A percentile compares a stretch with the other conserved stretches of the same genome.
phyloP scores from a whole-genome alignment of 2,329 filamentous ascomycete species.

The Falciphora oryzae region DNA sequence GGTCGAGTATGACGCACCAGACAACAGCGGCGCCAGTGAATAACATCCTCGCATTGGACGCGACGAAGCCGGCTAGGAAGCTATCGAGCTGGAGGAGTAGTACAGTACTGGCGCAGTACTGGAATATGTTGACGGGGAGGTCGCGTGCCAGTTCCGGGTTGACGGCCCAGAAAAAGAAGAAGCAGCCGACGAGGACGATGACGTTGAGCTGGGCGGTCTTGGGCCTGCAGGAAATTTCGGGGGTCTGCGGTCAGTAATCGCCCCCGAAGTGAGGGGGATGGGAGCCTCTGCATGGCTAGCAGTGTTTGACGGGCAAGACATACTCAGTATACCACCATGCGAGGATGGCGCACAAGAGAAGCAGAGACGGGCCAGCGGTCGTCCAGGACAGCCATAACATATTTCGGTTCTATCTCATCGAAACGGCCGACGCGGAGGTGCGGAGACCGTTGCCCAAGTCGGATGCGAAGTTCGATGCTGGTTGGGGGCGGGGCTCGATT shows the following conservation, averaged over 20 bases:
- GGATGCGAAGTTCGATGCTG: conserved; percentile 13
- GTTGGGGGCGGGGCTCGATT: conserved; percentile 9
- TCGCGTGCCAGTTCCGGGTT: conserved; percentile 34
- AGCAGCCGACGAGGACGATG: conserved; percentile 33
- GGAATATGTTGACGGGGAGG: conserved; percentile 29
- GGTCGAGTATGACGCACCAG: conserved; percentile 33
- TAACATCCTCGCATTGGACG: conserved; percentile 44
- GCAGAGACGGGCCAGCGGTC: conserved; percentile 35
- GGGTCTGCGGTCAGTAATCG: background rate
- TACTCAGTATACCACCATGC: conserved; percentile 38
- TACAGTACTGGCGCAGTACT: conserved; percentile 27
- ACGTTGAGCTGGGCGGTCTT: conserved; percentile 36
- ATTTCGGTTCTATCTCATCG: conserved; percentile 27
- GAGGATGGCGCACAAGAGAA: conserved; percentile 36
- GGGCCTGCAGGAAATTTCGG: conserved; percentile 16
- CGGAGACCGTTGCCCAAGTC: background rate
- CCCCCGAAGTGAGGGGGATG: background rate
- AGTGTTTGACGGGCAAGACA: background rate
- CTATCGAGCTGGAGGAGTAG: conserved; percentile 39
- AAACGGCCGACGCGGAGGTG: conserved; percentile 16
- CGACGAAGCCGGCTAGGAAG: conserved; percentile 32
- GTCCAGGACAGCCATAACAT: conserved; percentile 46
- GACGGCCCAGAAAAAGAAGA: conserved; percentile 36
- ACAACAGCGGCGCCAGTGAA: conserved; percentile 46
- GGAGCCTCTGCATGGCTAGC: too few relatives aligned